Evolutionary conservation across 2,329 filamentous ascomycete species (phyloP), one percentile per base, ranked within the genome.

Genomic region (Pezicula carpinea): DNA sequence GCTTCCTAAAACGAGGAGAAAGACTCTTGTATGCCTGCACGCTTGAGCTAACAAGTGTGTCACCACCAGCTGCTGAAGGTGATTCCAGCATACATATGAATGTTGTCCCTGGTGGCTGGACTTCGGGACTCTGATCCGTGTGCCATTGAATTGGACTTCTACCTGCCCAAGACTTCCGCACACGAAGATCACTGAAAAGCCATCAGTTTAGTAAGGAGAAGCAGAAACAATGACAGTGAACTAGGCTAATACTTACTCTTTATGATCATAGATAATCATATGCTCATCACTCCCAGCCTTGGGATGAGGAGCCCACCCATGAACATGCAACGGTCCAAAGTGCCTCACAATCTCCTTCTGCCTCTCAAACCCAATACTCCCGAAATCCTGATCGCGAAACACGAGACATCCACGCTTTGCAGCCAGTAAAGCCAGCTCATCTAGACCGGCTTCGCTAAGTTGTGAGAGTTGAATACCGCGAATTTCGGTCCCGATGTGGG

Each of bases 41-140:
- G 56, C 84, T 80, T 62, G 92, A 84, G 39, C 76, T 80, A 59
- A 95, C 95, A 4, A 93, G 69, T 0, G 89, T 95, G 62, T 95
- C 89, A 39, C 89, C 89, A 22, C 89, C 89, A 0, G 81, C 83
- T 22, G 43, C 39, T 5, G 77, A 72, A 0, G 89, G 89, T 44
- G 79, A 82, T 62, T 95, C 89, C 11, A 95, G 76, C 39, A 89
- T 73, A 61, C 93, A 93, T 33, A 95, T 68, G 67, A 95, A 92
- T 0, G 89, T 95, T 0, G 88, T 93, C 8, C 89, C 88, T 0
- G 89, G 89, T 1, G 89, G 89, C 68, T 95, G 89, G 56, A 79
- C 71, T 69, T 95, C 89, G 62, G 92, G 95, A 1, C 85, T 87
- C 2, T 95, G 83, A 56, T 95, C 89, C 0, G 83, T 86, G 69